Percentiles rank a stretch among this genome's conserved stretches.
phyloP scores from a whole-genome alignment of 139 green algal genomes.

The Eudorina sp. region DNA sequence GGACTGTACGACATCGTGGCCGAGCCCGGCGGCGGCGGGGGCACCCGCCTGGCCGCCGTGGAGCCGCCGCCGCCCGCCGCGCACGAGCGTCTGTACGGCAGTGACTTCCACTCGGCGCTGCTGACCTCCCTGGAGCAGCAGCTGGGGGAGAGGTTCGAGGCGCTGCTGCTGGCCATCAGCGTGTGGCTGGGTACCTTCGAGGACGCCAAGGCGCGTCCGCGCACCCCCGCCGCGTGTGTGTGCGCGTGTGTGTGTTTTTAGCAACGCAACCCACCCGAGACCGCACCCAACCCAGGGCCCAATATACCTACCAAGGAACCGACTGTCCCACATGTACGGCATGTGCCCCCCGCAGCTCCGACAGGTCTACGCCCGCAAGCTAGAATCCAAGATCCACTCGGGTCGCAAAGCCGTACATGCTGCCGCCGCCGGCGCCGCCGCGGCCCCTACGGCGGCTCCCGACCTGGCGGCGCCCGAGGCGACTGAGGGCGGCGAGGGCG shows the following conservation, averaged over 20 bases:
- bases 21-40: neutral
- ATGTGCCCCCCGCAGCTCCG: neutral
- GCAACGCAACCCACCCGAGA: too few relatives aligned
- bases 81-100: conserved; percentile 5
- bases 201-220: conserved; percentile 33
- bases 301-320: too few relatives aligned
- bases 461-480: too few relatives aligned
- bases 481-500: neutral
- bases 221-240: too few relatives aligned
- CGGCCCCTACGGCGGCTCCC: too few relatives aligned
- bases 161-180: neutral
- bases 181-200: conserved; percentile 41
- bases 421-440: neutral
- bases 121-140: neutral
- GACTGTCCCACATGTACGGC: too few relatives aligned
- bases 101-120: neutral
- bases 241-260: too few relatives aligned
- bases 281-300: too few relatives aligned
- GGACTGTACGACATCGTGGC: conserved; percentile 8
- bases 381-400: neutral
- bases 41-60: neutral
- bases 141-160: neutral
- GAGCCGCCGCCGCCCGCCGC: conserved; percentile 17
- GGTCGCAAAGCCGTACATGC: neutral
- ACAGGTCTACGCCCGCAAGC: neutral